Evolutionary conservation across 1,284 basidiomycete genomes (phyloP).

Genomic region (Cryptococcus sp.): DNA sequence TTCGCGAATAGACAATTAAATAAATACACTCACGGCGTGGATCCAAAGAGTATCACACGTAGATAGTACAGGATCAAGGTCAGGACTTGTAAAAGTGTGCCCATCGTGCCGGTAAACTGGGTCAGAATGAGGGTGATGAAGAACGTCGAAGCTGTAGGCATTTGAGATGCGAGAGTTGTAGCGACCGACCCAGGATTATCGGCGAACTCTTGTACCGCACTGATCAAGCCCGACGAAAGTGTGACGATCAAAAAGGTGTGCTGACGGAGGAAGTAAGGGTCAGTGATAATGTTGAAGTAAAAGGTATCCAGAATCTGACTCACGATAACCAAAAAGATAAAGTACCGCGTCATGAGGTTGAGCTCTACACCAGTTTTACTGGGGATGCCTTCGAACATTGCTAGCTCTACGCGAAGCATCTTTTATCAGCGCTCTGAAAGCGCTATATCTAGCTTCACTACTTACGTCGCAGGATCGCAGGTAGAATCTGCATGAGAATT

Average conservation of each 20-base stretch:
- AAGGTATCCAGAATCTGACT: conserved; percentile 29
- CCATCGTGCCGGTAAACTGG: conserved; percentile 51
- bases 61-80: conserved; percentile 67
- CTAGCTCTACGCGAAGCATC: conserved; percentile 55
- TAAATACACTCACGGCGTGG: conserved; percentile 47
- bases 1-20: conserved; percentile 48
- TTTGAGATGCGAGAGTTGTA: conserved; percentile 60
- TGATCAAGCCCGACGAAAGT: conserved; percentile 64
- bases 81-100: conserved; percentile 62
- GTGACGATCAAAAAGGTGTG: conserved; percentile 70
- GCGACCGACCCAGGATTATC: conserved; percentile 61
- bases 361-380: conserved; percentile 70
- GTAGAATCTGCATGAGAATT: conserved; percentile 69
- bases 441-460: conserved; percentile 4
- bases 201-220: conserved; percentile 52
- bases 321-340: conserved; percentile 70
- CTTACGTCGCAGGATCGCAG: conserved; percentile 64
- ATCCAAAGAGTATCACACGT: conserved; percentile 59
- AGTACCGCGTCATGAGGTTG: conserved; percentile 73
- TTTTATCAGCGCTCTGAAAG: neutral
- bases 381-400: conserved; percentile 71
- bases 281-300: neutral
- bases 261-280: conserved; percentile 24
- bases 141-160: conserved; percentile 73
- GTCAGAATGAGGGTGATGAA: conserved; percentile 72